These are phyloP conservation scores for Salix arbutifolia DNA, from an alignment of 345 rosid genomes.

Conservation along the genomic window DNA sequence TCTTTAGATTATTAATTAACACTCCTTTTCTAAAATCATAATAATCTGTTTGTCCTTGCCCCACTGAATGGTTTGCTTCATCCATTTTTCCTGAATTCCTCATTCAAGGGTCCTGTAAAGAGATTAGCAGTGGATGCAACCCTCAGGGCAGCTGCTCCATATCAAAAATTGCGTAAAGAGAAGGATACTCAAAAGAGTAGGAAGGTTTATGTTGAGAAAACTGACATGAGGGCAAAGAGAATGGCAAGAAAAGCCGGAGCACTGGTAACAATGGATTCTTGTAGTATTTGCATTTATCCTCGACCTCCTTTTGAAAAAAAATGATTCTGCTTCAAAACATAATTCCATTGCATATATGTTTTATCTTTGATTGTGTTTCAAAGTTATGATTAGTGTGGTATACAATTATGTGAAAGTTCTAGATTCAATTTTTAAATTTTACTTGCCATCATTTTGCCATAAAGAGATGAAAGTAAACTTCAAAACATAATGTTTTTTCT, in stretches of 20 bases:
- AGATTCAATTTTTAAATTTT: not conserved
- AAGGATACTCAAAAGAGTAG: slow-evolving; percentile 60
- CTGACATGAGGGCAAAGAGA: slow-evolving; percentile 97
- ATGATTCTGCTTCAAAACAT: not conserved
- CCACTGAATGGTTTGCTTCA: not conserved
- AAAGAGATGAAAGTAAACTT: not conserved
- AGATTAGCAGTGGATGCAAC: slow-evolving; percentile 97
- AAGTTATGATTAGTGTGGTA: not conserved
- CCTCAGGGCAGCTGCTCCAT: slow-evolving; percentile 97
- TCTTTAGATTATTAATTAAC: not conserved
- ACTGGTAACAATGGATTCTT: slow-evolving; percentile 53
- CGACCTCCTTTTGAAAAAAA: not conserved
- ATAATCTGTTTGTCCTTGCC: not conserved
- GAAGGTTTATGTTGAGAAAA: slow-evolving; percentile 89
- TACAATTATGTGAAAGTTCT: not conserved
- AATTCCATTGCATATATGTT: not conserved
- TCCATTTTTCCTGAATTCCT: slow-evolving; percentile 11
- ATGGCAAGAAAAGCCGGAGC: slow-evolving; percentile 99
- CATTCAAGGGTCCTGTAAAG: slow-evolving; percentile 78
- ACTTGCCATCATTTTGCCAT: slow-evolving; percentile 2
- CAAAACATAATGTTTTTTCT: not conserved
- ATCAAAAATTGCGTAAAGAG: slow-evolving; percentile 86
- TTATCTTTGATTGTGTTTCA: not conserved
- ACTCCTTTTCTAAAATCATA: not conserved
- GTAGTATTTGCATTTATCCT: not conserved